Conservation (phyloP, 2,329 filamentous ascomycete genomes). For the Myotisia sp. region DNA sequence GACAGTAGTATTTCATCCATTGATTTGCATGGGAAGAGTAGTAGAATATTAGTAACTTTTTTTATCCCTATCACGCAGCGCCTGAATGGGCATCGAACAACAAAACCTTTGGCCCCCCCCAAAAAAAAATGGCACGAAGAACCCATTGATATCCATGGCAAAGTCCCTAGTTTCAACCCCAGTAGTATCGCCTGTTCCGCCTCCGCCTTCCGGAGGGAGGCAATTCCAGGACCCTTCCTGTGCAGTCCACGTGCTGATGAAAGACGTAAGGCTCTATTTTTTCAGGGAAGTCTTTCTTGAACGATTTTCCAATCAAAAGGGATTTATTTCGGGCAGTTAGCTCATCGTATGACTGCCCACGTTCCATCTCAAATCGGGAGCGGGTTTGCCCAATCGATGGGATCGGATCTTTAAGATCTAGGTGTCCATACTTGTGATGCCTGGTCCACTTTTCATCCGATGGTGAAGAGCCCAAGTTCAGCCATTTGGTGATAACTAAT, state of each 20-base stretch:
- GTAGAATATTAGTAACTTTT: no score
- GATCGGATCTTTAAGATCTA: background rate
- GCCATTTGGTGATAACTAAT: slow-evolving; percentile 1
- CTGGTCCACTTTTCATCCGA: background rate
- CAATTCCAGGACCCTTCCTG: no score
- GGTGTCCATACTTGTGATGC: background rate
- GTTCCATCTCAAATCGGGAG: background rate
- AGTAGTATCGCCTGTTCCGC: background rate
- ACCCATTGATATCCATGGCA: background rate
- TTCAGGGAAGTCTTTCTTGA: no score
- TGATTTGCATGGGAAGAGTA: no score
- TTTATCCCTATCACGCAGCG: no score
- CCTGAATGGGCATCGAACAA: no score
- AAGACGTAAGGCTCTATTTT: no score
- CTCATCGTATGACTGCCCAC: background rate
- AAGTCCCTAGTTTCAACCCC: background rate
- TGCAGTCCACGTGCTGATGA: no score
- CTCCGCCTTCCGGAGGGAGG: no score
- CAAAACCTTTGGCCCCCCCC: background rate
- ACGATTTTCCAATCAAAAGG: background rate
- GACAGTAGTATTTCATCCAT: background rate
- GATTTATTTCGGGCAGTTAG: background rate
- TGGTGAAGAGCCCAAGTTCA: background rate
- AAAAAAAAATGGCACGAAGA: background rate
- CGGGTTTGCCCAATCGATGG: background rate